These are phyloP conservation scores for Amylocarpus encephaloides DNA, from an alignment of 2,329 filamentous ascomycete species.

Conservation along the genomic window DNA sequence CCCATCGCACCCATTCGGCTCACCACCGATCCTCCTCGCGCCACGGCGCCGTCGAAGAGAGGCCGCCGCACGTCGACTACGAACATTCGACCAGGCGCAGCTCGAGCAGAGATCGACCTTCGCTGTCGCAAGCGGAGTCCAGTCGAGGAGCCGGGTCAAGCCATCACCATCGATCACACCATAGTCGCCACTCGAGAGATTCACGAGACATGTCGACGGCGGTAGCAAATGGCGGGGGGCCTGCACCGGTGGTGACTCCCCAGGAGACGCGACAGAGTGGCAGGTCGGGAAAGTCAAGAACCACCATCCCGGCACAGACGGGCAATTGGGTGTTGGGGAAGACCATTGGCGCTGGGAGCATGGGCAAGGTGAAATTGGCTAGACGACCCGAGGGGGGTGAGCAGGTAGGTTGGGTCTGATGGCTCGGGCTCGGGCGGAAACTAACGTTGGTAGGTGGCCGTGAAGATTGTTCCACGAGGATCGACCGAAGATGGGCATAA, in stretches of 20 bases:
- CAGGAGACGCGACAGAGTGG: slow-evolving; percentile 42
- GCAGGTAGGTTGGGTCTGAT: slow-evolving; percentile 51
- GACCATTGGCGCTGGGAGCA: slow-evolving; percentile 94
- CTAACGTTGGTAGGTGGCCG: slow-evolving; percentile 62
- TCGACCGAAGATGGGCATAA: slow-evolving; percentile 73
- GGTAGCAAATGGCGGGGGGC: slow-evolving; percentile 46
- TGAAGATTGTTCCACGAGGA: slow-evolving; percentile 92
- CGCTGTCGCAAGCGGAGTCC: slow-evolving; percentile 26
- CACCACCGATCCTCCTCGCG: slow-evolving; percentile 35
- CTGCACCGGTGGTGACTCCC: slow-evolving; percentile 44
- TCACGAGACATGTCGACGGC: slow-evolving; percentile 44
- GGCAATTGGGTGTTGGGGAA: slow-evolving; percentile 95
- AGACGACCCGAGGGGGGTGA: slow-evolving; percentile 85
- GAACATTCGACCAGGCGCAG: slow-evolving; percentile 40
- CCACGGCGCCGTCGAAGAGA: slow-evolving; percentile 36
- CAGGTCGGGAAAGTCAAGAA: slow-evolving; percentile 55
- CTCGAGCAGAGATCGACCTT: slow-evolving; percentile 27
- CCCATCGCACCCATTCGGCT: slow-evolving; percentile 22
- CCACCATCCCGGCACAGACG: slow-evolving; percentile 81
- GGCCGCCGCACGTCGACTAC: slow-evolving; percentile 59
- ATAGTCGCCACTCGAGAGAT: slow-evolving; percentile 34
- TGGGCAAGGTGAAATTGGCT: slow-evolving; percentile 97
- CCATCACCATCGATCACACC: slow-evolving; percentile 29
- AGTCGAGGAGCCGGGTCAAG: slow-evolving; percentile 33
- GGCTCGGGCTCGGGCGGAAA: background rate